Base-by-base conservation (phyloP, 75 land plant genomes). In the Pinus taeda region DNA sequence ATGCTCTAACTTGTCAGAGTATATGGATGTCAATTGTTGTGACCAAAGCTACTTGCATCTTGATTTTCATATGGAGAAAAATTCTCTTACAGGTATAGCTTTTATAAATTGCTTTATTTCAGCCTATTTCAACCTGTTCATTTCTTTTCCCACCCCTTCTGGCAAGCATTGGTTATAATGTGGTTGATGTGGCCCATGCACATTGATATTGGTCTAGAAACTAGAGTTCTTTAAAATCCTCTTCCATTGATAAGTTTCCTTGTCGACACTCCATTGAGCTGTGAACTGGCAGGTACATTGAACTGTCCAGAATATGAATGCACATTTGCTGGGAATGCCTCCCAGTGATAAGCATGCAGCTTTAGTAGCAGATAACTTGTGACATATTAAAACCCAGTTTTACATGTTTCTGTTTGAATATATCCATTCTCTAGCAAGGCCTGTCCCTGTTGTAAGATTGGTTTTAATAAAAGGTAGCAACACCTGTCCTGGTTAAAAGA, bases 11-110 rank as follows among this genome's bases (percentile, higher is more conserved):
- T 37, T 58, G 42, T 57, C 76, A 15, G 81, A 60, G 59, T 57
- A 76, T 9, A 77, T 55, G 57, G 85, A 77, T 58, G 75, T 62
- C 66, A 77, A 57, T 66, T 76, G 56, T 57, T 65, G 57, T 36
- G 88, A 86, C 45, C 53, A 73, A 73, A 73, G 29, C 74, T 78
- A 83, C 61, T 74, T 82, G 83, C 82, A 88, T 74, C 79, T 79
- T 71, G 81, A 79, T 18, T 77, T 79, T 75, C 78, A 71, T 78
- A 74, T 26, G 65, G 83, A 80, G 64, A 85, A 77, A 67, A 81
- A 81, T 57, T 69, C 61, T 18, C 49, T 57, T 71, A 67, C 81
- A 79, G 88, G 88, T 86, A 83, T 74, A 29, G 75, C 62, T 59
- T 74, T 36, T n/a, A n/a, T n/a, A n/a, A n/a, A 74, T 30, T 73